Evolutionary conservation across 164 flowering plant species (phyloP).

Genomic region (Sedum album): DNA sequence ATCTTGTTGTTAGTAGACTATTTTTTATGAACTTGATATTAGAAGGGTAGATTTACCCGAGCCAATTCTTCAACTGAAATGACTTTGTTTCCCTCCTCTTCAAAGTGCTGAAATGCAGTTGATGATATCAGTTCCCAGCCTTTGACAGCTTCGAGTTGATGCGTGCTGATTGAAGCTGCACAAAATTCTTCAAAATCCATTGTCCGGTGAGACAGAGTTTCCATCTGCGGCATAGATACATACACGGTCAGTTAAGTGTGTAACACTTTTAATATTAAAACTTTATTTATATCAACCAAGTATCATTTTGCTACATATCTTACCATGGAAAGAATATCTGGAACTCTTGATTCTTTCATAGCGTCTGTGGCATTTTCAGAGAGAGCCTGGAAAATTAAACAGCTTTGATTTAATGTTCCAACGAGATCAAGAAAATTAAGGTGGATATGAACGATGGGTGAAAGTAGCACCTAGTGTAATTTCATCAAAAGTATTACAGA

Average conservation of each 20-base stretch:
- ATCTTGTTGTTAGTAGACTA: not conserved
- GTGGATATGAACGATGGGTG: not conserved
- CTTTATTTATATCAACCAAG: not conserved
- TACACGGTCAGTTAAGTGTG: not conserved
- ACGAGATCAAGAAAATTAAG: not conserved
- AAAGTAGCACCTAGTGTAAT: not conserved
- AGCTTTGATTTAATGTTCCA: not conserved
- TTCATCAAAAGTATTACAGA: not conserved
- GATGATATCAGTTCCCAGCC: slow-evolving; percentile 37
- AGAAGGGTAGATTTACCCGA: slow-evolving; percentile 16
- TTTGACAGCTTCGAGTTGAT: slow-evolving; percentile 37
- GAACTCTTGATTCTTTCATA: slow-evolving; percentile 79
- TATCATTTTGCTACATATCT: slow-evolving; percentile 9
- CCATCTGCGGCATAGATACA: slow-evolving; percentile 21
- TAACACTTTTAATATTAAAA: no score
- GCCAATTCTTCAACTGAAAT: slow-evolving; percentile 39
- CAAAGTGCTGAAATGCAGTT: slow-evolving; percentile 33
- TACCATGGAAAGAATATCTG: slow-evolving; percentile 58
- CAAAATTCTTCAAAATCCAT: slow-evolving; percentile 47
- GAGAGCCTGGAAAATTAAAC: slow-evolving; percentile 58
- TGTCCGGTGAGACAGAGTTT: slow-evolving; percentile 29
- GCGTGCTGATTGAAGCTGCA: slow-evolving; percentile 38
- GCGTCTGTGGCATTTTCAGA: slow-evolving; percentile 70
- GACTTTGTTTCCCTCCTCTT: slow-evolving; percentile 34
- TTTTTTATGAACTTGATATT: not conserved